phyloP scores from a whole-genome alignment of 2,329 filamentous ascomycete genomes.

The Rutstroemia sp. region DNA sequence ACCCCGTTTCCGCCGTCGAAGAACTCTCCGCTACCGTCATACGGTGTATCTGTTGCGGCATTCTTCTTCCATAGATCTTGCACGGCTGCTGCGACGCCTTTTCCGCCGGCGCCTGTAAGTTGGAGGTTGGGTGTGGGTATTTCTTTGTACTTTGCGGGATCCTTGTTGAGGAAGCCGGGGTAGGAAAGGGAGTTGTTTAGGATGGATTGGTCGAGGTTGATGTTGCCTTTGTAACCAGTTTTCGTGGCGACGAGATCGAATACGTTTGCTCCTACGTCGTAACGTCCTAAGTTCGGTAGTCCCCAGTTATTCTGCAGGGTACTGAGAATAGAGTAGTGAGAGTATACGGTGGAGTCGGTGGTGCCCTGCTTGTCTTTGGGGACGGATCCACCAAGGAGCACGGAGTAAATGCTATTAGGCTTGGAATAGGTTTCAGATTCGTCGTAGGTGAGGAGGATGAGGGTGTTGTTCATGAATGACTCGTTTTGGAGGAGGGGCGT shows the following conservation, averaged over 20 bases:
- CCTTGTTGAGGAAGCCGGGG: conserved; percentile 33
- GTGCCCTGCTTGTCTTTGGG: conserved; percentile 40
- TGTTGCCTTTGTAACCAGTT: conserved; percentile 24
- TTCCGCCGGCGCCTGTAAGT: conserved; percentile 37
- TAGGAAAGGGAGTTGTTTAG: conserved; percentile 40
- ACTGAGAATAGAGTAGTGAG: conserved; percentile 37
- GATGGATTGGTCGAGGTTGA: conserved; percentile 28
- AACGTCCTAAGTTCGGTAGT: conserved; percentile 36
- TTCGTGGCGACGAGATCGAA: conserved; percentile 26
- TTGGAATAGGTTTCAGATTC: conserved; percentile 45
- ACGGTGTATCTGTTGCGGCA: conserved; percentile 32
- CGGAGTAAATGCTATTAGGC: conserved; percentile 46
- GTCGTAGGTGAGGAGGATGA: conserved; percentile 52
- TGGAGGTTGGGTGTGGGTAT: conserved; percentile 38
- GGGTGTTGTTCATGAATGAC: conserved; percentile 45
- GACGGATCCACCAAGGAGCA: conserved; percentile 49
- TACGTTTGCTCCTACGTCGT: conserved; percentile 35
- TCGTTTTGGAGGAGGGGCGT: conserved; percentile 43
- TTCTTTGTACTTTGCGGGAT: conserved; percentile 26
- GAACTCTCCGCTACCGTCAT: conserved; percentile 38
- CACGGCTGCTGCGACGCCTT: conserved; percentile 32
- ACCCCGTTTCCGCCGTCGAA: conserved; percentile 34
- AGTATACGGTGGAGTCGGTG: conserved; percentile 43
- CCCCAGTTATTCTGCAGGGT: conserved; percentile 38
- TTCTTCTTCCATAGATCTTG: conserved; percentile 28